Base-by-base conservation (phyloP, 2,329 filamentous ascomycete genomes). In the Sclerotinia minor region DNA sequence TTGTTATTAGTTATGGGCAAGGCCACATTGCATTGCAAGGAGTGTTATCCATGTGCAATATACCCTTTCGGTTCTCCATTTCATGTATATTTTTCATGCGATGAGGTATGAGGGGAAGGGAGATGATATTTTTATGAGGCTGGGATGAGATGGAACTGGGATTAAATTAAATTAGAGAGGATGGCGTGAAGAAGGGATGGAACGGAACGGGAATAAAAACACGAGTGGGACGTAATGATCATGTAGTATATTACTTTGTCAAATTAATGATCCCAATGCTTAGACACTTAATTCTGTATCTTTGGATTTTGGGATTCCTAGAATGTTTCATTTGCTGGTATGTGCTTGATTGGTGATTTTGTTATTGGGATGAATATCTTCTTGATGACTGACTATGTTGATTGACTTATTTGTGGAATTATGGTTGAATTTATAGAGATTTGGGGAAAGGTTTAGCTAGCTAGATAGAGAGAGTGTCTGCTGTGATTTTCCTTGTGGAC, bases 191-290 rank as follows among this genome's bases (percentile, higher is more conserved):
- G 45, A 45, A 19, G 41, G 29, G 29, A 38, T 2, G 81, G 13
- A 21, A 26, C n/a, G 26, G 21, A 44, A 38, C 7, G n/a, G n/a
- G n/a, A n/a, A n/a, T n/a, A n/a, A 81, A 21, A 26, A 26, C 29
- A 63, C 50, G 59, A 41, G n/a, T 41, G 11, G 41, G 32, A 50
- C 13, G n/a, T 50, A 50, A 63, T 63, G 59, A 63, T 52, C 15
- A 50, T 50, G 45, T 63, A 63, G n/a, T 50, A 63, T 41, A 63
- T 15, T 63, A 63, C n/a, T 63, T 63, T 50, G n/a, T 21, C 32
- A 50, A 26, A 63, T 41, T 50, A 50, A 63, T 26, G 45, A 63
- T 50, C 15, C 32, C n/a, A 52, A 61, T 38, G 47, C n/a, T 38
- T 41, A 35, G 1, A 38, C 3, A 38, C 3, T 63, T 63, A 19